phyloP scores from a whole-genome alignment of 306 rosid genomes.

The Boehmeria nivea region DNA sequence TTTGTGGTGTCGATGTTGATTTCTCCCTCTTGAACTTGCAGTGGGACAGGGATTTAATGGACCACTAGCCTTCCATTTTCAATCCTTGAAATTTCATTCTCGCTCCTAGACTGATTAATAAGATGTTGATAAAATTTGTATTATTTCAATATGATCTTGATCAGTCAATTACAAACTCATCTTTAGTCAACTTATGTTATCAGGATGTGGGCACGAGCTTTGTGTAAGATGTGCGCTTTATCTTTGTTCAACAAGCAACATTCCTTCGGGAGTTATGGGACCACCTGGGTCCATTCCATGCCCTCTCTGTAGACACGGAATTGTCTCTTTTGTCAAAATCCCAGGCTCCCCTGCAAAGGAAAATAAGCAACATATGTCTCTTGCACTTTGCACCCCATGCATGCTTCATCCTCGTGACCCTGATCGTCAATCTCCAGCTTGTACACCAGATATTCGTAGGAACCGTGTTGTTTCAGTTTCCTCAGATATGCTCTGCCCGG shows the following conservation, averaged over 20 bases:
- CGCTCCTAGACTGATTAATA: too few species aligned
- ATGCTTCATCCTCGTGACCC: constrained; percentile 65
- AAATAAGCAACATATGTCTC: constrained; percentile 50
- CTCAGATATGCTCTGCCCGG: constrained; percentile 81
- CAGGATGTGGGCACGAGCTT: constrained; percentile 90
- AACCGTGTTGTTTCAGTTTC: constrained; percentile 82
- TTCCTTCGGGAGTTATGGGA: constrained; percentile 47
- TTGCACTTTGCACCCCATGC: constrained; percentile 80
- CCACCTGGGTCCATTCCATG: constrained; percentile 88
- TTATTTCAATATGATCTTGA: neutral
- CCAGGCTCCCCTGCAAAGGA: constrained; percentile 64
- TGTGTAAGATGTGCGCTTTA: constrained; percentile 91
- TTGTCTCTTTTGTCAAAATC: constrained; percentile 67
- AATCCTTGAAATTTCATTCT: too few species aligned
- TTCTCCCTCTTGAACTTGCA: neutral
- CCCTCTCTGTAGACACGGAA: constrained; percentile 82
- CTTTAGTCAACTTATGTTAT: constrained; percentile 18
- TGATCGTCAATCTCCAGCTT: constrained; percentile 46
- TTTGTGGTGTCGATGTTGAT: neutral
- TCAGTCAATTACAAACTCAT: neutral
- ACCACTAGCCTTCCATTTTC: too few species aligned
- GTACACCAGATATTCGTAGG: constrained; percentile 54
- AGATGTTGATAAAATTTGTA: too few species aligned
- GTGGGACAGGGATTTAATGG: neutral
- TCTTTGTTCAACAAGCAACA: constrained; percentile 80